Evolutionary conservation across 805 yeast genomes (phyloP).

Genomic region (Cyberlindnera sargentensis): DNA sequence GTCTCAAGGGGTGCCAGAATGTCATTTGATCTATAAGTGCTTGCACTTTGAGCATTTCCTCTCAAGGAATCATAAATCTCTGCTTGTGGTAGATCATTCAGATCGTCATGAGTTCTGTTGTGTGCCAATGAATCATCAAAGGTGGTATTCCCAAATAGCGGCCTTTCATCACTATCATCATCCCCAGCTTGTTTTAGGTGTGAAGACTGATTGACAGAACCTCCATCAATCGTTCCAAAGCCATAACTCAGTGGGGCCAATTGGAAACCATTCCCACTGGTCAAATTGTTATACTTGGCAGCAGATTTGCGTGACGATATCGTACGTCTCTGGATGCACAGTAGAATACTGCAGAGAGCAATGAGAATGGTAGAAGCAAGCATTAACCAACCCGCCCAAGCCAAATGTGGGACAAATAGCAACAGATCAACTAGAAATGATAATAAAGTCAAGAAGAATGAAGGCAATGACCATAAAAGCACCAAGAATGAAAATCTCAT

Average conservation of each 20-base stretch:
- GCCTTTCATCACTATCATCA: constrained; percentile 15
- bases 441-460: constrained; percentile 62
- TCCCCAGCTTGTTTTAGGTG: constrained; percentile 1
- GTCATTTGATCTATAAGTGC: constrained; percentile 6
- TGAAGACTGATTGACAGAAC: constrained; percentile 5
- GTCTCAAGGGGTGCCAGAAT: constrained; percentile 16
- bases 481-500: constrained; percentile 41
- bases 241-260: constrained; percentile 21
- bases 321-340: constrained; percentile 69
- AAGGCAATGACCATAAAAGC: constrained; percentile 54
- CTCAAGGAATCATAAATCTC: constrained; percentile 18
- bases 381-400: constrained; percentile 83
- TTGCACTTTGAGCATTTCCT: constrained; percentile 6
- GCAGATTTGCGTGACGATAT: constrained; percentile 31
- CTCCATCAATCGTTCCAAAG: constrained; percentile 23
- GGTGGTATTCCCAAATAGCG: constrained; percentile 12
- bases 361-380: constrained; percentile 60
- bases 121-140: constrained; percentile 11
- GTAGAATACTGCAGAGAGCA: constrained; percentile 54
- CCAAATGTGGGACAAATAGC: constrained; percentile 65
- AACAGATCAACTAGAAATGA: constrained; percentile 79
- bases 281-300: constrained; percentile 8
- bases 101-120: constrained; percentile 13
- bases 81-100: constrained; percentile 14
- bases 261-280: constrained; percentile 17